Conservation (phyloP, 345 rosid species). For the Populus tremula region DNA sequence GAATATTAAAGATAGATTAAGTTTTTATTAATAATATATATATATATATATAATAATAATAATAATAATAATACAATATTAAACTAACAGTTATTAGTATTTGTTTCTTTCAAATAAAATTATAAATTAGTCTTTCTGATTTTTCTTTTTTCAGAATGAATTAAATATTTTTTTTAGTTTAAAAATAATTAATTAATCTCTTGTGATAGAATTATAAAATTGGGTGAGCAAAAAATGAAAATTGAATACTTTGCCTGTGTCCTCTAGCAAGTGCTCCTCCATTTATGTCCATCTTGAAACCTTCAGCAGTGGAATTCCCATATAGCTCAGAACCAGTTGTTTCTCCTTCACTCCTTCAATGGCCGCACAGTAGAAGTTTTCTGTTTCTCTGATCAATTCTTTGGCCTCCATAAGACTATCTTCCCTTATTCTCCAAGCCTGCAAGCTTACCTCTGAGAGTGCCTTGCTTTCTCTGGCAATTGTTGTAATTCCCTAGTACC, state of each 20-base stretch:
- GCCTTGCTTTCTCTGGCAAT: constrained; percentile 10
- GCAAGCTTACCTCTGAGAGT: constrained; percentile 21
- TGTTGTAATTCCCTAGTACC: constrained; percentile 19
- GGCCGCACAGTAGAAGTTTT: constrained; percentile 27
- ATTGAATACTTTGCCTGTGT: neutral
- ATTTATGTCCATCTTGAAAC: constrained; percentile 37
- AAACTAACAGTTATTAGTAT: too few relatives aligned
- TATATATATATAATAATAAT: too few relatives aligned
- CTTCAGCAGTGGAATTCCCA: constrained; percentile 31
- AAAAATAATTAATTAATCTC: too few relatives aligned
- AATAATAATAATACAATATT: too few relatives aligned
- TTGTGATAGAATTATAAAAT: neutral
- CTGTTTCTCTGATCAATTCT: constrained; percentile 34
- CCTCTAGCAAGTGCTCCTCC: neutral
- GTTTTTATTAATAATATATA: too few relatives aligned
- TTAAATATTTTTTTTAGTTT: too few relatives aligned
- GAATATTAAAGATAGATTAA: too few relatives aligned
- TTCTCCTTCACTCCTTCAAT: constrained; percentile 22
- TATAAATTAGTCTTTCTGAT: too few relatives aligned
- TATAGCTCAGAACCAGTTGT: constrained; percentile 32
- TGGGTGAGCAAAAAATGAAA: neutral
- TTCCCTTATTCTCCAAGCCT: constrained; percentile 23
- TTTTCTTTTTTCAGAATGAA: too few relatives aligned
- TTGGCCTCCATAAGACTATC: constrained; percentile 27
- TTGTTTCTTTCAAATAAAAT: too few relatives aligned